Evolutionary conservation across 2,329 filamentous ascomycete species (phyloP).

Genomic region (Xylariaceae sp.): DNA sequence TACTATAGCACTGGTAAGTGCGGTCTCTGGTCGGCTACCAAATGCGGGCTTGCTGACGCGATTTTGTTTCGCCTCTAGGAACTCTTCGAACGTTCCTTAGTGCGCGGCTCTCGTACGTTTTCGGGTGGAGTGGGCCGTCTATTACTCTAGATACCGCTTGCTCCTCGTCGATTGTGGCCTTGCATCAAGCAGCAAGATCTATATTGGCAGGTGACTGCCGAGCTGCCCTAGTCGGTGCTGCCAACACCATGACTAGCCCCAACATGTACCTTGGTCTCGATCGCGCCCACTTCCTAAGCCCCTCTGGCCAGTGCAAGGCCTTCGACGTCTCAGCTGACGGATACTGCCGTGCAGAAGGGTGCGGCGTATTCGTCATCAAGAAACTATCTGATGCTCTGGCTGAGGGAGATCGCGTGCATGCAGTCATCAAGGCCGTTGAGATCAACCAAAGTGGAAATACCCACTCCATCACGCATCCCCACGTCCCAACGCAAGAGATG

Average conservation of each 20-base stretch:
- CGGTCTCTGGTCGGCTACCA: too few species aligned
- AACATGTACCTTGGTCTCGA: constrained; percentile 26
- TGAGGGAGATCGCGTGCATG: constrained; percentile 22
- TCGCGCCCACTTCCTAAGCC: constrained; percentile 19
- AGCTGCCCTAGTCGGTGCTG: constrained; percentile 24
- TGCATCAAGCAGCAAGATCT: constrained; percentile 35
- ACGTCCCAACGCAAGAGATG: constrained; percentile 18
- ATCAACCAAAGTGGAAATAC: constrained; percentile 24
- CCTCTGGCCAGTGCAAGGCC: constrained; percentile 13
- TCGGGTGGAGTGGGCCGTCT: constrained; percentile 33
- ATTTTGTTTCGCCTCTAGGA: too few species aligned
- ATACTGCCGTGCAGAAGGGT: constrained; percentile 20
- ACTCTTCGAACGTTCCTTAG: constrained; percentile 20
- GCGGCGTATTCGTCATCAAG: constrained; percentile 17
- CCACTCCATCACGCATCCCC: constrained; percentile 30
- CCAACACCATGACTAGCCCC: constrained; percentile 21
- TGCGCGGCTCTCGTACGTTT: constrained; percentile 33
- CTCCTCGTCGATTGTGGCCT: constrained; percentile 35
- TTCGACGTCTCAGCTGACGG: constrained; percentile 19
- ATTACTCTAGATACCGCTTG: constrained; percentile 36
- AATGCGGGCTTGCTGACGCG: too few species aligned
- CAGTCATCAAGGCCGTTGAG: constrained; percentile 16
- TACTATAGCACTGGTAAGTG: constrained; percentile 32
- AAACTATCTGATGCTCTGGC: constrained; percentile 12
- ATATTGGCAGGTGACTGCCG: constrained; percentile 18